Percentiles rank a stretch among this genome's conserved stretches.
These are phyloP conservation scores for Moringa oleifera DNA, from an alignment of 345 rosid species.

Conservation along the genomic window DNA sequence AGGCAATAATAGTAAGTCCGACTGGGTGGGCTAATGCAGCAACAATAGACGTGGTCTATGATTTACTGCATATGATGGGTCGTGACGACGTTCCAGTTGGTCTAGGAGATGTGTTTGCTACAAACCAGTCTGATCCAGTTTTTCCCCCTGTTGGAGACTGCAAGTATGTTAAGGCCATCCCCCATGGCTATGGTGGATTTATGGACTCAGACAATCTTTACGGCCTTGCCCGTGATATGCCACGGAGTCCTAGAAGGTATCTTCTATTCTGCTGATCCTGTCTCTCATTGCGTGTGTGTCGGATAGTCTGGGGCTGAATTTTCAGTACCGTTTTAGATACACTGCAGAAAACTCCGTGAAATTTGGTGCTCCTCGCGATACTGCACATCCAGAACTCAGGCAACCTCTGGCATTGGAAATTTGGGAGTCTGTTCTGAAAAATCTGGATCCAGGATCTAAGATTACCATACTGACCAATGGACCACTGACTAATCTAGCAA, in stretches of 20 bases:
- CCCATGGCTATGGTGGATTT: slow-evolving; percentile 82
- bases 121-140: slow-evolving; percentile 57
- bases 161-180: slow-evolving; percentile 63
- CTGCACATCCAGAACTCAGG: slow-evolving; percentile 62
- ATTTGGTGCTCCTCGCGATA: slow-evolving; percentile 67
- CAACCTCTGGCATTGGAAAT: slow-evolving; percentile 73
- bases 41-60: slow-evolving; percentile 74
- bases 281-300: not conserved
- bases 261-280: not conserved
- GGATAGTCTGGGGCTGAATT: not conserved
- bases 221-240: slow-evolving; percentile 76
- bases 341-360: slow-evolving; percentile 65
- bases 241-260: slow-evolving; percentile 85
- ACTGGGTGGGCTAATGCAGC: slow-evolving; percentile 98
- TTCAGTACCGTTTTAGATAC: slow-evolving; percentile 49
- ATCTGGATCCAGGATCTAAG: slow-evolving; percentile 41
- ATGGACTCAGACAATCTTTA: slow-evolving; percentile 86
- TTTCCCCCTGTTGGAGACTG: slow-evolving; percentile 62
- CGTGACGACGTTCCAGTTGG: slow-evolving; percentile 91
- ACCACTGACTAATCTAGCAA: slow-evolving; percentile 77
- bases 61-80: slow-evolving; percentile 96
- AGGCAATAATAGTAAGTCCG: slow-evolving; percentile 86
- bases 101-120: slow-evolving; percentile 59
- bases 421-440: slow-evolving; percentile 44
- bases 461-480: slow-evolving; percentile 73